Percentiles rank a stretch among this genome's conserved stretches.
These are phyloP conservation scores for Fusarium ramigenum DNA, from an alignment of 2,329 filamentous ascomycete species.

Conservation along the genomic window DNA sequence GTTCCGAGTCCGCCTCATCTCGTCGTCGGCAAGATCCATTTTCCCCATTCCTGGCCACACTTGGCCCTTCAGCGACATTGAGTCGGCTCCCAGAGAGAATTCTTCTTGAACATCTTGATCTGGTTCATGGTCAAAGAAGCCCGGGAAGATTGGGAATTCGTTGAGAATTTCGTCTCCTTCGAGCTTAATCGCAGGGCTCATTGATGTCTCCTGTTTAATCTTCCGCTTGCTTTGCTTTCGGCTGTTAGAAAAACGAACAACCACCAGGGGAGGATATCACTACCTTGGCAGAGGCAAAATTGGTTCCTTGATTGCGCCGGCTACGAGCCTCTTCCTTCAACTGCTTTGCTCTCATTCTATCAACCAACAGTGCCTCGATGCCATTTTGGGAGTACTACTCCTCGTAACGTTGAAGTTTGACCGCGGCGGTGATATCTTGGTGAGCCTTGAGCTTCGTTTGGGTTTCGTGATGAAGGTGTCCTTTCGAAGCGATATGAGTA, in stretches of 20 bases:
- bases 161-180: slow-evolving; percentile 42
- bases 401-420: slow-evolving; percentile 74
- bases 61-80: slow-evolving; percentile 71
- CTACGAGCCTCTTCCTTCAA: slow-evolving; percentile 68
- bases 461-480: slow-evolving; percentile 87
- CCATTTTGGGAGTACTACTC: slow-evolving; percentile 79
- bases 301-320: slow-evolving; percentile 50
- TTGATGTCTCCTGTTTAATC: slow-evolving; percentile 39
- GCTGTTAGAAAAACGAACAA: slow-evolving; percentile 14
- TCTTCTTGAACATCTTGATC: slow-evolving; percentile 45
- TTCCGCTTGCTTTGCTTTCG: slow-evolving; percentile 44
- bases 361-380: slow-evolving; percentile 77
- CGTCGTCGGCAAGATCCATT: slow-evolving; percentile 81
- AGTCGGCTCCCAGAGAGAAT: slow-evolving; percentile 41
- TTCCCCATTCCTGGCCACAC: slow-evolving; percentile 81
- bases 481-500: slow-evolving; percentile 91
- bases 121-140: slow-evolving; percentile 42
- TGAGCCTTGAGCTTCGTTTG: slow-evolving; percentile 79
- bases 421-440: slow-evolving; percentile 71
- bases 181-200: slow-evolving; percentile 38
- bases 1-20: slow-evolving; percentile 78
- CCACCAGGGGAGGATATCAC: background rate
- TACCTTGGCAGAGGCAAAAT: slow-evolving; percentile 38
- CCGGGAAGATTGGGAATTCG: slow-evolving; percentile 44
- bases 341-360: slow-evolving; percentile 81